phyloP scores from a whole-genome alignment of 2,329 filamentous ascomycete species.

The Aspergillus sp. region DNA sequence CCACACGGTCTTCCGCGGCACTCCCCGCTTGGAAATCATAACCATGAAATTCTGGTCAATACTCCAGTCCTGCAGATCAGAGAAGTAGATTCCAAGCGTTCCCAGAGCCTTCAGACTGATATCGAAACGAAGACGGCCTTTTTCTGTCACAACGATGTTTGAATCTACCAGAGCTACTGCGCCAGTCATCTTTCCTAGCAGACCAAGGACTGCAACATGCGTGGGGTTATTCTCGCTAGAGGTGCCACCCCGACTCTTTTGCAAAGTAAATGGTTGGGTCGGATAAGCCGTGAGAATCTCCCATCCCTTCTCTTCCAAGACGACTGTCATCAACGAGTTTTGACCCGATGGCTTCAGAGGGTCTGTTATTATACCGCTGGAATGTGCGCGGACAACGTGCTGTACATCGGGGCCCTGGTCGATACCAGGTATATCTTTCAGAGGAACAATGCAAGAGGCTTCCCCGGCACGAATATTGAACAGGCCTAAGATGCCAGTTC shows the following conservation, averaged over 20 bases:
- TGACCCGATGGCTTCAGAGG: slow-evolving; percentile 29
- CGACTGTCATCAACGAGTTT: slow-evolving; percentile 54
- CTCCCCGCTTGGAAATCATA: slow-evolving; percentile 65
- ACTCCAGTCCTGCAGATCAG: slow-evolving; percentile 56
- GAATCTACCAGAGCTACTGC: slow-evolving; percentile 67
- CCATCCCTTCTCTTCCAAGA: slow-evolving; percentile 63
- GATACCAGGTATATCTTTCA: slow-evolving; percentile 70
- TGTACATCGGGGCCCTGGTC: slow-evolving; percentile 40
- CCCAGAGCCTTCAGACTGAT: slow-evolving; percentile 77
- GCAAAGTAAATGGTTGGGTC: slow-evolving; percentile 50
- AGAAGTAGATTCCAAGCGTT: slow-evolving; percentile 67
- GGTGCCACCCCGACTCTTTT: slow-evolving; percentile 22
- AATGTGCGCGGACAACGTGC: slow-evolving; percentile 73
- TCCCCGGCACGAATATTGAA: slow-evolving; percentile 71
- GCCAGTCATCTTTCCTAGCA: slow-evolving; percentile 86
- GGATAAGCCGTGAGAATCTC: slow-evolving; percentile 78
- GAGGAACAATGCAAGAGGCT: slow-evolving; percentile 64
- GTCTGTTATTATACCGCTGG: slow-evolving; percentile 54
- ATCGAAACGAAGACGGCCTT: slow-evolving; percentile 60
- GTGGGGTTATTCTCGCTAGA: slow-evolving; percentile 34
- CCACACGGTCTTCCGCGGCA: slow-evolving; percentile 63
- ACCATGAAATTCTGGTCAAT: slow-evolving; percentile 67
- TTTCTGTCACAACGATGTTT: slow-evolving; percentile 54
- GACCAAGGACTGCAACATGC: slow-evolving; percentile 65
- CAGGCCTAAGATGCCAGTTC: slow-evolving; percentile 72